These are phyloP conservation scores for Vitis hybrid DNA, from an alignment of 177 flowering plant genomes.

Conservation along the genomic window DNA sequence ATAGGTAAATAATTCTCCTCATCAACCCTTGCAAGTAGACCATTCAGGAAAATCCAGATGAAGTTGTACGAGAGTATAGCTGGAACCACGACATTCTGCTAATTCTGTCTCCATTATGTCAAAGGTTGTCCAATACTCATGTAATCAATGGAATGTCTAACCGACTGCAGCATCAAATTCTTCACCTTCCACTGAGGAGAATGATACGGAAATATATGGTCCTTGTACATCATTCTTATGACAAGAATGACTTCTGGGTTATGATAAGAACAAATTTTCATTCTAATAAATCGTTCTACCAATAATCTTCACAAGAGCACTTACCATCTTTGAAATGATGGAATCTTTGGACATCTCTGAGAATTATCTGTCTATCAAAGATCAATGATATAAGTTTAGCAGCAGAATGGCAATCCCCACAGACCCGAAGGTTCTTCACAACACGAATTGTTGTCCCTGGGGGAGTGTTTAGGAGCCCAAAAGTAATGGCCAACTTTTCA, in stretches of 20 bases:
- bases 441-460: constrained; percentile 74
- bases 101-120: no score
- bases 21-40: no score
- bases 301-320: constrained; percentile 77
- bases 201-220: background rate
- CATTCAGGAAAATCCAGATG: no score
- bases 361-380: constrained; percentile 51
- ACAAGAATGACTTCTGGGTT: background rate
- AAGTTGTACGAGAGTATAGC: no score
- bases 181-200: no score
- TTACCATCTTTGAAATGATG: constrained; percentile 64
- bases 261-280: background rate
- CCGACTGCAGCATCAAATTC: no score
- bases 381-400: constrained; percentile 56
- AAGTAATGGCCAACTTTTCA: constrained; percentile 72
- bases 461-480: constrained; percentile 62
- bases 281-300: constrained; percentile 32
- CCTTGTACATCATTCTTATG: no score
- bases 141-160: no score
- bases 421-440: constrained; percentile 70
- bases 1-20: no score
- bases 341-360: constrained; percentile 67
- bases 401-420: constrained; percentile 71
- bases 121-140: no score
- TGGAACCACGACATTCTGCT: no score